phyloP scores from a whole-genome alignment of 345 rosid genomes.

The Ceriops decandra region DNA sequence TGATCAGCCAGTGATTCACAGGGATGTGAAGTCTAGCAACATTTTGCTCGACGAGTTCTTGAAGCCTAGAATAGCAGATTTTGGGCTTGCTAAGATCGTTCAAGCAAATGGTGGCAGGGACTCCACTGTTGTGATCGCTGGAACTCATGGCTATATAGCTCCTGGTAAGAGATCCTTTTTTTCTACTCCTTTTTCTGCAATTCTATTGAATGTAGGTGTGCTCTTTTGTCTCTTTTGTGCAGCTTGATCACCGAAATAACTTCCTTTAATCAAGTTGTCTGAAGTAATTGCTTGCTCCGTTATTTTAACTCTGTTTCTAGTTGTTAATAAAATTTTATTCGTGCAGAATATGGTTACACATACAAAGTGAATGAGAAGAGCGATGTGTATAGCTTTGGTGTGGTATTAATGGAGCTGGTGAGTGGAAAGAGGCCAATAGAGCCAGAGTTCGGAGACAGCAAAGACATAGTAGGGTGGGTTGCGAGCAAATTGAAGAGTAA shows the following conservation, averaged over 20 bases:
- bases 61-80: conserved; percentile 84
- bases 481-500: conserved; percentile 51
- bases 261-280: neutral
- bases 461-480: conserved; percentile 77
- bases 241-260: too few species aligned
- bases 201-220: neutral
- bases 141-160: conserved; percentile 93
- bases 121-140: conserved; percentile 71
- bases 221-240: too few species aligned
- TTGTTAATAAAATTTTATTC: neutral
- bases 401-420: conserved; percentile 85
- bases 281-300: neutral
- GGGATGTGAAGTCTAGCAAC: conserved; percentile 87
- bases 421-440: conserved; percentile 81
- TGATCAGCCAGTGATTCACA: conserved; percentile 65
- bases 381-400: conserved; percentile 94
- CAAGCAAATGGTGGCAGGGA: conserved; percentile 46
- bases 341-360: conserved; percentile 84
- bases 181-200: neutral
- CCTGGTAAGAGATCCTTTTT: conserved; percentile 52
- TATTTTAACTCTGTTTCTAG: neutral
- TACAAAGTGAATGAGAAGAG: conserved; percentile 78
- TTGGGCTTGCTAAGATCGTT: conserved; percentile 90
- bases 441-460: conserved; percentile 68
- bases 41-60: conserved; percentile 72